Base-by-base conservation (phyloP, 2,329 filamentous ascomycete genomes). In the Scorias spongiosa region DNA sequence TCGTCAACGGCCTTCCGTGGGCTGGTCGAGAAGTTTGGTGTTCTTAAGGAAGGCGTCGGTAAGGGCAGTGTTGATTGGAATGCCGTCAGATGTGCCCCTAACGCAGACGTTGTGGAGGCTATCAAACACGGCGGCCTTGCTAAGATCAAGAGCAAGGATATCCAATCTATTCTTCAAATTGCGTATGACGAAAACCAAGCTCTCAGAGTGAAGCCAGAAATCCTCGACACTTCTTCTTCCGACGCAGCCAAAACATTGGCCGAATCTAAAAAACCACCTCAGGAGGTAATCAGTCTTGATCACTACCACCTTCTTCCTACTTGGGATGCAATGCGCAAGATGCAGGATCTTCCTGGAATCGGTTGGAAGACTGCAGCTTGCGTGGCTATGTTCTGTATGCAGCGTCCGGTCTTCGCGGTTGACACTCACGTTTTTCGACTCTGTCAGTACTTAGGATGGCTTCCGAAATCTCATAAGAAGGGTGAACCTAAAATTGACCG, bases 61-160 rank as follows among this genome's bases (percentile, higher is more conserved):
- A 77, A 80, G 51, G 80, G 80, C 2, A 84, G 80, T 44, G 79
- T 87, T 7, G 68, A 87, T 56, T 89, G 82, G 81, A 75, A 85
- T 51, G 76, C 75, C 9, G 79, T 88, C 1, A 74, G 77, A 17
- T 60, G 65, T 20, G 75, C 78, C 1, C 60, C 74, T 1, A 57
- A 74, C 4, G 66, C 72, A 34, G 74, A 81, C 5, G 67, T 91
- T n/a, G 75, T 74, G 39, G 65, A 80, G 42, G 75, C 81, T 0
- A 86, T 91, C 55, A 78, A 76, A 51, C 63, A 66, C 7, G 84
- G 83, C 9, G 86, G 86, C 0, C 66, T 88, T 2, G 80, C 77
- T 2, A 71, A 74, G n/a, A 68, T 70, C 12, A 91, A 88, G 61
- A 79, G 76, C 46, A 78, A 72, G 42, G 70, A 80, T 50, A 84